Conservation (phyloP, 805 yeast genomes). For the Wickerhamomyces bisporus region DNA sequence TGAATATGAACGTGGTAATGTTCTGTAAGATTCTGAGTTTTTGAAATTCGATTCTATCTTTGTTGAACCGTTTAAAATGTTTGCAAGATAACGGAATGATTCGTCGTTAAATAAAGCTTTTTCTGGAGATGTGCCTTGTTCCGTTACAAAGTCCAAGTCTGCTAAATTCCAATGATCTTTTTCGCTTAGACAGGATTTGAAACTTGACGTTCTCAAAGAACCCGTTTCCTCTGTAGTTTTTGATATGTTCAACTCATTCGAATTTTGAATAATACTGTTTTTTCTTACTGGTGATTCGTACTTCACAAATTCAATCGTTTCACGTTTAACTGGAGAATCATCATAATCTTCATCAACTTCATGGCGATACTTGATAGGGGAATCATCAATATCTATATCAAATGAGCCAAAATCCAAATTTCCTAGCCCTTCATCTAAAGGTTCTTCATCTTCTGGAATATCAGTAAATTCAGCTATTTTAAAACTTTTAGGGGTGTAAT, state of each 20-base stretch:
- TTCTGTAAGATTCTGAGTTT: conserved; percentile 12
- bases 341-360: background rate
- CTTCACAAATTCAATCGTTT: background rate
- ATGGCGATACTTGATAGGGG: background rate
- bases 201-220: conserved; percentile 12
- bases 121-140: background rate
- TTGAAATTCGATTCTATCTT: conserved; percentile 5
- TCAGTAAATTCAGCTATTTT: conserved; percentile 7
- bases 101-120: conserved; percentile 26
- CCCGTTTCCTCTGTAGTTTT: background rate
- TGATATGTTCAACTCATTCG: background rate
- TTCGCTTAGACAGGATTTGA: conserved; percentile 19
- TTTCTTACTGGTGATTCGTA: background rate
- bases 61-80: conserved; percentile 25
- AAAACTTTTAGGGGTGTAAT: conserved; percentile 22
- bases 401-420: conserved; percentile 1
- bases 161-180: background rate
- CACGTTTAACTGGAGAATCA: conserved; percentile 4
- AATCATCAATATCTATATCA: conserved; percentile 2
- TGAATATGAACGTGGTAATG: conserved; percentile 26
- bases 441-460: conserved; percentile 1
- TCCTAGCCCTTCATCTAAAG: background rate
- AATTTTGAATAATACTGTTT: background rate
- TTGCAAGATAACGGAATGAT: conserved; percentile 42
- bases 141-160: background rate